A percentile compares a stretch with the other conserved stretches of the same genome.
Evolutionary conservation across 805 yeast genomes (phyloP).

Genomic region (Lachancea nothofagi): DNA sequence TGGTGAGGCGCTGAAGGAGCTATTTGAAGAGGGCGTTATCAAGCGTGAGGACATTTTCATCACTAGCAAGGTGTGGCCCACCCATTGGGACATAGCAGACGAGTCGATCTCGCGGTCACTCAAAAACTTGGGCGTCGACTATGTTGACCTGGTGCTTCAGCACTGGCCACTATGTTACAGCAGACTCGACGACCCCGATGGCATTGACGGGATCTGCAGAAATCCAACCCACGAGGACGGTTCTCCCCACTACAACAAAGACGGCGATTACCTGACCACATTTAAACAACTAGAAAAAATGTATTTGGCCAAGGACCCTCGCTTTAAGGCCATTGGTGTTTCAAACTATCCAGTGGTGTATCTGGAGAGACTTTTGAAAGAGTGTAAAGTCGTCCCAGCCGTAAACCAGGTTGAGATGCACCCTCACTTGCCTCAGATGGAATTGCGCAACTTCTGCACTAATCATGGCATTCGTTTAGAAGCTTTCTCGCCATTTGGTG

Average conservation of each 20-base stretch:
- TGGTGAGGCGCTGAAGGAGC: constrained; percentile 52
- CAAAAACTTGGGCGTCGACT: constrained; percentile 57
- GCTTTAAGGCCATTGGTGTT: constrained; percentile 52
- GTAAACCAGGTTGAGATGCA: constrained; percentile 65
- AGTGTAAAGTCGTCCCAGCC: constrained; percentile 46
- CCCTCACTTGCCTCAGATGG: constrained; percentile 62
- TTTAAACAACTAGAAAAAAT: constrained; percentile 46
- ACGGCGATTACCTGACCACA: constrained; percentile 43
- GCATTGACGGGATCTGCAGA: constrained; percentile 19
- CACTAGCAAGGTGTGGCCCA: constrained; percentile 68
- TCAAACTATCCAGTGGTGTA: constrained; percentile 44
- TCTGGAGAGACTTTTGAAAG: constrained; percentile 38
- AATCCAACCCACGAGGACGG: constrained; percentile 35
- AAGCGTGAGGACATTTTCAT: constrained; percentile 58
- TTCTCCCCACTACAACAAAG: constrained; percentile 29
- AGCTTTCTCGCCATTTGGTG: constrained; percentile 63
- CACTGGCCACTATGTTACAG: constrained; percentile 68
- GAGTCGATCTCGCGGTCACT: constrained; percentile 54
- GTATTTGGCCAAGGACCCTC: constrained; percentile 35
- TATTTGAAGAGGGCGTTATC: constrained; percentile 41
- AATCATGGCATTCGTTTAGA: constrained; percentile 46
- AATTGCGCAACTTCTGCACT: constrained; percentile 48
- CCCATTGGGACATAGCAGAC: constrained; percentile 46
- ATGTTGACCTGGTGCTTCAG: constrained; percentile 68
- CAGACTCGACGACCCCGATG: constrained; percentile 21